Base-by-base conservation (phyloP, 2,329 filamentous ascomycete genomes). In the Amphichorda felina region DNA sequence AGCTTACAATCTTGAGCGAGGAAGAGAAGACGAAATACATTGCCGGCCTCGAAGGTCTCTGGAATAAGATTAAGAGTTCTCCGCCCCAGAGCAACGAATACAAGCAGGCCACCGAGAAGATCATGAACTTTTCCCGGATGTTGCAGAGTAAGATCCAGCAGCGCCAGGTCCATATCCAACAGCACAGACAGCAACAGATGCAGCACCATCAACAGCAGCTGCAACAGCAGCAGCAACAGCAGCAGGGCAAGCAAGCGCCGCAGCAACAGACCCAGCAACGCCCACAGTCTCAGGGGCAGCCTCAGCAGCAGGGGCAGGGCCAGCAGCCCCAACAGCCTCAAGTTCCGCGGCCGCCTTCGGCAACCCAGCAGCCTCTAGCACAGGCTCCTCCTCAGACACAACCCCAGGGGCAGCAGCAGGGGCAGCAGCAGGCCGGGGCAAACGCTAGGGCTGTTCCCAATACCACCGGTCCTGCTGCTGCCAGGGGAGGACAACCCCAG, bases 11-110 rank as follows among this genome's bases (percentile, higher is more conserved):
- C 27, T 57, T 80, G 3, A 66, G 57, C 18, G 59, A 68, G 1
- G 63, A 69, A 2, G 75, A 80, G 38, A 74, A 70, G 45, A 45
- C 45, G 2, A 75, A 75, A 44, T 80, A 78, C 43, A 72, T 78
- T 44, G 53, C 60, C 2, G 75, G 75, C 1, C 56, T 80, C 1
- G 58, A 61, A 8, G 48, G 56, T 2, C 55, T 79, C 0, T 80
- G 72, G 66, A 60, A 55, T 16, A 61, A 70, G 28, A 64, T 70
- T 31, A 65, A 70, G 39, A 64, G 59, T 15, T 54, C 59, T 1
- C 51, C 64, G 0, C 57, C 61, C 2, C 67, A 68, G 16, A 70
- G 69, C 4, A 45, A 47, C 1, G 62, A 68, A 16, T 65, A 76
- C 31, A 51, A 61, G 17, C 56, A 60, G 0, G 73, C 75, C 0